Evolutionary conservation across 2,329 filamentous ascomycete species (phyloP).

Genomic region (Beauveria varroae): DNA sequence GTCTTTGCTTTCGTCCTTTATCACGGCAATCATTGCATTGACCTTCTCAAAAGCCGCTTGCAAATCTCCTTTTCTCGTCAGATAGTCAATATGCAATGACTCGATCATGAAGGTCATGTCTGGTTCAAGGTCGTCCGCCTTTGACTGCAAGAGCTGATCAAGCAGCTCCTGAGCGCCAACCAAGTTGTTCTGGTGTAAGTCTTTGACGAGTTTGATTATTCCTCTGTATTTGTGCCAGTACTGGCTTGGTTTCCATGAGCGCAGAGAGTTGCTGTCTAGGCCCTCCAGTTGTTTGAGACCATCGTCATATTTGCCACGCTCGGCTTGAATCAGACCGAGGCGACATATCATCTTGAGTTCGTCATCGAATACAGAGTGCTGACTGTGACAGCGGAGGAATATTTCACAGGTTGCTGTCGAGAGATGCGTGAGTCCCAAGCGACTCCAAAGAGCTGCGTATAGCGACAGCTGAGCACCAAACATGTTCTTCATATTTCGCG

Average conservation of each 20-base stretch:
- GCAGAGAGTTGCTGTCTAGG: constrained; percentile 52
- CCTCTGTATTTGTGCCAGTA: constrained; percentile 61
- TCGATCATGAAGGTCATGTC: constrained; percentile 46
- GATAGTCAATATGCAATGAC: constrained; percentile 43
- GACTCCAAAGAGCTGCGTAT: constrained; percentile 64
- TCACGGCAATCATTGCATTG: constrained; percentile 34
- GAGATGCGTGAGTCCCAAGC: constrained; percentile 56
- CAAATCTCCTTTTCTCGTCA: constrained; percentile 40
- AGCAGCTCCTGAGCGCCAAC: constrained; percentile 43
- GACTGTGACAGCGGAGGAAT: constrained; percentile 65
- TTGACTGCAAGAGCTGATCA: constrained; percentile 45
- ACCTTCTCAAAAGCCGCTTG: constrained; percentile 41
- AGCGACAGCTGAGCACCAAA: constrained; percentile 69
- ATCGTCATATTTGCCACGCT: constrained; percentile 62
- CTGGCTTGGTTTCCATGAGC: constrained; percentile 71
- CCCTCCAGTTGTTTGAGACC: constrained; percentile 40
- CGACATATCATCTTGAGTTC: constrained; percentile 67
- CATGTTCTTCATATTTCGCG: constrained; percentile 64
- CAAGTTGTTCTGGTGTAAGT: constrained; percentile 49
- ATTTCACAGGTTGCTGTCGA: constrained; percentile 60
- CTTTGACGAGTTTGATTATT: constrained; percentile 56
- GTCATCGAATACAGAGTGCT: constrained; percentile 60
- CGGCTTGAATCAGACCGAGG: constrained; percentile 52
- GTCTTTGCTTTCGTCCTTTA: constrained; percentile 40
- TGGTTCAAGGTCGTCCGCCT: constrained; percentile 42